Evolutionary conservation across 1,284 basidiomycete species (phyloP).

Genomic region (Cryptococcus maquisensis): DNA sequence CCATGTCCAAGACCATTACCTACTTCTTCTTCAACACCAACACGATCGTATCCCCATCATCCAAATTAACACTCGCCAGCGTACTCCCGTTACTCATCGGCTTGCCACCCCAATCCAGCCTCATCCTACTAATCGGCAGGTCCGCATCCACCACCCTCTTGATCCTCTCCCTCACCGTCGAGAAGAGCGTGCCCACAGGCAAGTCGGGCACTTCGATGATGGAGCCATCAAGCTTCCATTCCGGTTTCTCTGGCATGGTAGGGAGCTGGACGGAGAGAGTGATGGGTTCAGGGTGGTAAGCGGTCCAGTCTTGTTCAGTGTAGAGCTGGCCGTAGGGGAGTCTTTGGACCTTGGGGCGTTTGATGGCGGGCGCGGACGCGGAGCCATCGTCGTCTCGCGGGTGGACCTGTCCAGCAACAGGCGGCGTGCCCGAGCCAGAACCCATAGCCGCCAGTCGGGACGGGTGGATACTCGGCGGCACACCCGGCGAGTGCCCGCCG

Average conservation of each 20-base stretch:
- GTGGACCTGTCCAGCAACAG: conserved; percentile 29
- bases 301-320: conserved; percentile 72
- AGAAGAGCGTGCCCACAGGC: conserved; percentile 73
- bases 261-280: conserved; percentile 78
- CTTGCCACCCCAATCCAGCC: conserved; percentile 70
- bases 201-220: conserved; percentile 71
- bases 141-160: conserved; percentile 68
- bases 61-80: conserved; percentile 79
- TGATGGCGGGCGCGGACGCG: conserved; percentile 55
- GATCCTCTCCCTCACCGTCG: conserved; percentile 80
- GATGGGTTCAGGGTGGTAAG: conserved; percentile 82
- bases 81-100: conserved; percentile 79
- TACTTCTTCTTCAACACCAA: conserved; percentile 66
- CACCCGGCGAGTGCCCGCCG: conserved; percentile 5
- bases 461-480: conserved; percentile 25
- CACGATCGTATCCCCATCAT: conserved; percentile 75
- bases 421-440: conserved; percentile 5
- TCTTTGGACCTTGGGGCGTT: conserved; percentile 75
- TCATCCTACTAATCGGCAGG: conserved; percentile 69
- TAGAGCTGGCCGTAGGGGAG: conserved; percentile 72
- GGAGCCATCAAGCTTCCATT: conserved; percentile 84
- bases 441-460: conserved; percentile 24
- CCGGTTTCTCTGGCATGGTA: conserved; percentile 67
- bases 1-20: not conserved
- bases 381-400: conserved; percentile 54